These are phyloP conservation scores for Bifiguratus adelaidae DNA, from an alignment of 192 early-diverging fungal genomes.

Conservation along the genomic window DNA sequence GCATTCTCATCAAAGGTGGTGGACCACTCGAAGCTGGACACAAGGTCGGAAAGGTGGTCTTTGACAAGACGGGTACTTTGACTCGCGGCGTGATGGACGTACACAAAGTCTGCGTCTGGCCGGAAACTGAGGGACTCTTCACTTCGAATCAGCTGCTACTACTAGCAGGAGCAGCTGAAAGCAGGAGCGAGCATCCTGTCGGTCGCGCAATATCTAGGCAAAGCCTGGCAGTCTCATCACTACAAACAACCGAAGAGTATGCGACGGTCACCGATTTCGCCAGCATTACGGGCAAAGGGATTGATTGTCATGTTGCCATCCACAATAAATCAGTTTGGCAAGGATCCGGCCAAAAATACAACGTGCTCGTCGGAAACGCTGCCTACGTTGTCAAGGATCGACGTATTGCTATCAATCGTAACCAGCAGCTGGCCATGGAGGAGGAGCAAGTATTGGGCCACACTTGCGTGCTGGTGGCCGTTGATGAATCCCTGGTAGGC, in stretches of 20 bases:
- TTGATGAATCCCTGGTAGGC: constrained; percentile 47
- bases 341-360: too few species aligned
- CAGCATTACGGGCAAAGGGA: constrained; percentile 57
- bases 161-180: constrained; percentile 66
- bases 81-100: constrained; percentile 69
- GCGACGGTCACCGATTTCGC: constrained; percentile 49
- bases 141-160: constrained; percentile 2
- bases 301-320: constrained; percentile 42
- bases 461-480: constrained; percentile 72
- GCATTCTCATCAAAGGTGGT: constrained; percentile 96
- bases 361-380: constrained; percentile 67
- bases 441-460: constrained; percentile 55
- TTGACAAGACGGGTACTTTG: constrained; percentile 98
- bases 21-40: constrained; percentile 73
- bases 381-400: constrained; percentile 49
- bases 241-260: constrained; percentile 16
- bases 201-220: constrained; percentile 48
- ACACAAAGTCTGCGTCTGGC: constrained; percentile 25
- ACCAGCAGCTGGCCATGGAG: constrained; percentile 16
- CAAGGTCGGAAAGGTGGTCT: constrained; percentile 76
- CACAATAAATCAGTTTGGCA: not conserved
- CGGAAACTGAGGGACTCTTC: not conserved
- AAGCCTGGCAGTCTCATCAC: constrained; percentile 25
- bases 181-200: constrained; percentile 81
- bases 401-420: constrained; percentile 1